phyloP scores from a whole-genome alignment of 768 basidiomycete species.

The Termitomyces sp. region DNA sequence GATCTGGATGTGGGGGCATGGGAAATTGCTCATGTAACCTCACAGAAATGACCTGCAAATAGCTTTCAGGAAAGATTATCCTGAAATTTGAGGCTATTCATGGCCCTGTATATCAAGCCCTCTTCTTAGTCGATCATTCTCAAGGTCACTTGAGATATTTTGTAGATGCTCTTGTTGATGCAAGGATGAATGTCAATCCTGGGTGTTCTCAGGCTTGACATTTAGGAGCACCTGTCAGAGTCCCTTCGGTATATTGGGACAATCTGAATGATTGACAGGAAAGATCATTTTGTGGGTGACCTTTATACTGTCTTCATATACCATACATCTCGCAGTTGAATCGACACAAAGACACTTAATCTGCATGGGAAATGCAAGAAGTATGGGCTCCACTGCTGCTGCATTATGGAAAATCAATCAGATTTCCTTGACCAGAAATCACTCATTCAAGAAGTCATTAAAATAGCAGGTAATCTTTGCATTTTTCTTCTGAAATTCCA shows the following conservation, averaged over 20 bases:
- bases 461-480: neutral
- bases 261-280: too few relatives aligned
- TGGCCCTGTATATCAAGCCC: constrained; percentile 12
- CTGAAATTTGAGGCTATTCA: neutral
- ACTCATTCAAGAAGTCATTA: neutral
- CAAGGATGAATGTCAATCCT: constrained; percentile 31
- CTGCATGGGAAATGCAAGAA: neutral
- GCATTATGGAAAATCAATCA: neutral
- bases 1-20: neutral
- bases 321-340: too few relatives aligned
- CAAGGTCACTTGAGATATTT: constrained; percentile 35
- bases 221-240: too few relatives aligned
- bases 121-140: constrained; percentile 24
- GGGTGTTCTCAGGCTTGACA: constrained; percentile 30
- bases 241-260: too few relatives aligned
- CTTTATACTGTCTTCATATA: too few relatives aligned
- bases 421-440: neutral
- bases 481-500: neutral
- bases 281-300: too few relatives aligned
- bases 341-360: neutral
- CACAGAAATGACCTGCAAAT: neutral
- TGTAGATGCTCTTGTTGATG: constrained; percentile 26
- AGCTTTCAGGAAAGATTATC: neutral
- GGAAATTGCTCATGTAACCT: neutral
- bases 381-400: neutral